Percentiles rank a stretch among this genome's conserved stretches.
Evolutionary conservation across 2,329 filamentous ascomycete genomes (phyloP).

Genomic region (Claviceps sp.): DNA sequence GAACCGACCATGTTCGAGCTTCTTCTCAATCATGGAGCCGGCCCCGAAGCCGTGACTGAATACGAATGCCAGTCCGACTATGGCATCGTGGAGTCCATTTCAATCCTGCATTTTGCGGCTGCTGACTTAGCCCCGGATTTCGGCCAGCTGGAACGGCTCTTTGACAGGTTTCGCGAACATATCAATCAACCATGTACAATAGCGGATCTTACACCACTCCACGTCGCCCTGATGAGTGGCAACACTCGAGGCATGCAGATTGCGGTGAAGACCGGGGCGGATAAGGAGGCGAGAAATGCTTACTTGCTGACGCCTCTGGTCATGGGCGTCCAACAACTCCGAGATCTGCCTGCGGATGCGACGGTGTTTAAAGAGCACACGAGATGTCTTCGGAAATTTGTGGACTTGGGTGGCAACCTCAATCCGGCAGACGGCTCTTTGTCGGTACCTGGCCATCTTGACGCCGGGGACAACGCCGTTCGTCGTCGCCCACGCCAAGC

Average conservation of each 20-base stretch:
- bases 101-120: not conserved
- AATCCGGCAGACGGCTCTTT: not conserved
- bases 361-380: not conserved
- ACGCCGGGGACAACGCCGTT: not conserved
- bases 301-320: not conserved
- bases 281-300: not conserved
- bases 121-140: not conserved
- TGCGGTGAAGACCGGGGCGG: not conserved
- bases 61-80: too few species aligned
- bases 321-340: not conserved
- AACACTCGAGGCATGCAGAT: not conserved
- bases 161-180: not conserved
- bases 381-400: not conserved
- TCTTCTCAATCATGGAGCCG: not conserved
- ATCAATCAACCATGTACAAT: not conserved
- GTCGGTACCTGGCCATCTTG: not conserved
- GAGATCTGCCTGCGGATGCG: too few species aligned
- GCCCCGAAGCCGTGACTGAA: not conserved
- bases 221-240: not conserved
- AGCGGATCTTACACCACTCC: not conserved
- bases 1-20: not conserved
- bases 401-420: not conserved
- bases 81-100: not conserved
- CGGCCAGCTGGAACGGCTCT: not conserved
- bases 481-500: not conserved